phyloP scores from a whole-genome alignment of 805 yeast genomes.

The Pichia rugopelliculosa region DNA sequence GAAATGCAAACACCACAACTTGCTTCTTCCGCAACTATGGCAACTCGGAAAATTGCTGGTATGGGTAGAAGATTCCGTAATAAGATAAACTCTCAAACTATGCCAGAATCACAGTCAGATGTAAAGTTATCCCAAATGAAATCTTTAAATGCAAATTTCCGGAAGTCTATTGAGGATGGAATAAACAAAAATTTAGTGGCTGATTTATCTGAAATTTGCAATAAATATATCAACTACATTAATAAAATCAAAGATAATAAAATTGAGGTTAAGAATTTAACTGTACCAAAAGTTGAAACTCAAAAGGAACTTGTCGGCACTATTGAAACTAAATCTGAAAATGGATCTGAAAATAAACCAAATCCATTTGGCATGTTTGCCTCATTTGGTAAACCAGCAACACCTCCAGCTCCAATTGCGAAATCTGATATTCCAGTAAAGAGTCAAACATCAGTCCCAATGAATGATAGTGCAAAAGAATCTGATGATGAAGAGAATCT shows the following conservation, averaged over 20 bases:
- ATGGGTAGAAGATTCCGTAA: conserved; percentile 10
- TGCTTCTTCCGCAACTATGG: conserved; percentile 58
- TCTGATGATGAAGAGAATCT: conserved; percentile 23
- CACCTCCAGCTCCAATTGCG: not conserved
- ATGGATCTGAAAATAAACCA: conserved; percentile 1
- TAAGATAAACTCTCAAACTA: not conserved
- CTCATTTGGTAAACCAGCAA: not conserved
- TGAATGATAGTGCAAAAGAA: conserved; percentile 1
- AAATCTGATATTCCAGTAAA: not conserved
- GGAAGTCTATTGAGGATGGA: conserved; percentile 38
- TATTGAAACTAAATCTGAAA: not conserved
- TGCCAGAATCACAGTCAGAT: not conserved
- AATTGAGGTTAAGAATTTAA: conserved; percentile 20
- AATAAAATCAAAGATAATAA: conserved; percentile 29
- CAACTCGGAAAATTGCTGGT: conserved; percentile 57
- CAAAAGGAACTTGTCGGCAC: conserved; percentile 9
- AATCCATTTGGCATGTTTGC: conserved; percentile 13
- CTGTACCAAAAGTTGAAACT: conserved; percentile 20
- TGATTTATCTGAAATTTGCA: conserved; percentile 46
- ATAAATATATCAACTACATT: conserved; percentile 53
- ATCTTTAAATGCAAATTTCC: conserved; percentile 60
- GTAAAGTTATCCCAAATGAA: conserved; percentile 43
- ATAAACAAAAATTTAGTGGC: conserved; percentile 41
- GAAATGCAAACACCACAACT: conserved; percentile 27
- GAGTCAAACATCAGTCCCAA: not conserved